Conservation (phyloP, 148 eudicot species). For the Chenopodium quinoa region DNA sequence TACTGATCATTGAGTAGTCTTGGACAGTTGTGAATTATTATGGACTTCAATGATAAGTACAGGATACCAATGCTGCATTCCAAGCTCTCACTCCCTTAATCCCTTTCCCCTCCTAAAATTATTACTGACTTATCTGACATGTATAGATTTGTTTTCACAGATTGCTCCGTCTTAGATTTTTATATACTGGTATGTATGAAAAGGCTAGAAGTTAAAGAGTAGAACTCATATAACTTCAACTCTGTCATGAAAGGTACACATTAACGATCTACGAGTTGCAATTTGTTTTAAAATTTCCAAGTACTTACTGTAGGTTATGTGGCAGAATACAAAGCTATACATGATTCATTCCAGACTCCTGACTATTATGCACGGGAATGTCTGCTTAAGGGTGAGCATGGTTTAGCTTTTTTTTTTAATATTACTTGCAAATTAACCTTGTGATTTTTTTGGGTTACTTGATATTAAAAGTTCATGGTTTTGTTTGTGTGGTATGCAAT, state of each 20-base stretch:
- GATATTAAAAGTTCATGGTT: too few relatives aligned
- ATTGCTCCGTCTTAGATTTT: conserved; percentile 79
- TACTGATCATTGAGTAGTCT: too few relatives aligned
- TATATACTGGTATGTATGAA: conserved; percentile 86
- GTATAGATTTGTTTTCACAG: conserved; percentile 38
- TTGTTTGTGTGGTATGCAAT: too few relatives aligned
- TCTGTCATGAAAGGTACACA: conserved; percentile 81
- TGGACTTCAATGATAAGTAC: too few relatives aligned
- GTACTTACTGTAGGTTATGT: conserved; percentile 13
- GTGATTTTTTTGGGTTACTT: too few relatives aligned
- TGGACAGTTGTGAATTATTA: too few relatives aligned
- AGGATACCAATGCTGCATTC: too few relatives aligned
- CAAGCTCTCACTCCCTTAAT: neutral
- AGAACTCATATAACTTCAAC: conserved; percentile 71
- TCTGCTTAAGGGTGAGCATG: conserved; percentile 72
- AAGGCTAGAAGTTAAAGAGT: conserved; percentile 84
- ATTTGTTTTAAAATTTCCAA: neutral
- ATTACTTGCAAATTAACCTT: neutral
- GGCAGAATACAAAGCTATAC: conserved; percentile 82
- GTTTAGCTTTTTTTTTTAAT: neutral
- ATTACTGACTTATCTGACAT: neutral
- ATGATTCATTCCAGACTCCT: conserved; percentile 68
- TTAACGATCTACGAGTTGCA: neutral
- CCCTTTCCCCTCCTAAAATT: neutral
- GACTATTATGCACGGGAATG: conserved; percentile 67